phyloP scores from a whole-genome alignment of 1,139 yeast genomes.

The Sugiyamaella japonica region DNA sequence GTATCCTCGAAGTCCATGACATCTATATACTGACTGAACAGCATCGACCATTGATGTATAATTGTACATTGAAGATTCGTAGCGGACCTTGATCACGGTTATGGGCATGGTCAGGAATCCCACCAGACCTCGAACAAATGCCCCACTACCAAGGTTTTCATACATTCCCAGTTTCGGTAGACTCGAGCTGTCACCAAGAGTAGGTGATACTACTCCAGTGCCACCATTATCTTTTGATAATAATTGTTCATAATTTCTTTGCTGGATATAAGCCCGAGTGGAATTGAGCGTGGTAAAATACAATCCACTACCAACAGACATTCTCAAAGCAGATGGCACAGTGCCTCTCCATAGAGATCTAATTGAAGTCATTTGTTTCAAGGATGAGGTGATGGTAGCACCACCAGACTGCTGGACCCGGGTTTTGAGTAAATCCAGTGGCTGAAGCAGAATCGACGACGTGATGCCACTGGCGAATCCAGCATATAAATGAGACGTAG shows the following conservation, averaged over 20 bases:
- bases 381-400: conserved; percentile 44
- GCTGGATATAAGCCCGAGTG: conserved; percentile 51
- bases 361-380: conserved; percentile 45
- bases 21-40: conserved; percentile 52
- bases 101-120: conserved; percentile 96
- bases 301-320: conserved; percentile 87
- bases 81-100: conserved; percentile 90
- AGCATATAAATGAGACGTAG: conserved; percentile 58
- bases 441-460: conserved; percentile 81
- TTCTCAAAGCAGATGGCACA: conserved; percentile 82
- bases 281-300: conserved; percentile 73
- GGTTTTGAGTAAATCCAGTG: conserved; percentile 86
- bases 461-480: conserved; percentile 88
- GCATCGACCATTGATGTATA: conserved; percentile 71
- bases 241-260: neutral
- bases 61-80: conserved; percentile 67
- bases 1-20: conserved; percentile 63
- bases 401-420: conserved; percentile 72
- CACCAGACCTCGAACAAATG: conserved; percentile 73
- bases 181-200: conserved; percentile 35
- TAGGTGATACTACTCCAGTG: neutral
- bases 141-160: conserved; percentile 77
- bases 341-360: conserved; percentile 85
- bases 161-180: conserved; percentile 70
- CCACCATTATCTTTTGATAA: neutral